Percentiles rank a stretch among this genome's conserved stretches.
Conservation (phyloP, 1,284 basidiomycete genomes). For the Paramarasmius palmivorus region DNA sequence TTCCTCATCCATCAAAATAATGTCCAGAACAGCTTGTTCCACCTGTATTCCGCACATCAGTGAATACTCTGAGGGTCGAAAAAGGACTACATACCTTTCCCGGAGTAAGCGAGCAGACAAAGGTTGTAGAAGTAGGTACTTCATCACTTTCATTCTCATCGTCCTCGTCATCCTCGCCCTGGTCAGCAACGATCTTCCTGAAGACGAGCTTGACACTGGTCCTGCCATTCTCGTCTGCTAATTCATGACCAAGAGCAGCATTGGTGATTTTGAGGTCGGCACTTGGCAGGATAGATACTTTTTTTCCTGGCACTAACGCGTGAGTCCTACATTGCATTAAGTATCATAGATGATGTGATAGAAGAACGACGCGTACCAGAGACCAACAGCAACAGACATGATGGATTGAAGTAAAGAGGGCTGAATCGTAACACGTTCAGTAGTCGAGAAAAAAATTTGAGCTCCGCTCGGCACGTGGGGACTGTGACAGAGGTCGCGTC, state of each 20-base stretch:
- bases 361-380: constrained; percentile 50
- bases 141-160: constrained; percentile 46
- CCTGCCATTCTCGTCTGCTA: constrained; percentile 65
- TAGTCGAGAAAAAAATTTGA: constrained; percentile 21
- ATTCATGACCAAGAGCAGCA: constrained; percentile 76
- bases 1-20: constrained; percentile 76
- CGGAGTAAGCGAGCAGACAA: constrained; percentile 71
- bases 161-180: constrained; percentile 51
- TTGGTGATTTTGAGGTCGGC: constrained; percentile 84
- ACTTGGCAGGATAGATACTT: constrained; percentile 61
- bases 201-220: constrained; percentile 81
- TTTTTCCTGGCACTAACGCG: constrained; percentile 61
- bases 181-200: constrained; percentile 30
- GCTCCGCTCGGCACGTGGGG: constrained; percentile 3
- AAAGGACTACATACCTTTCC: constrained; percentile 56
- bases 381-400: constrained; percentile 61
- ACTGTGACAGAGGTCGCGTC: not conserved
- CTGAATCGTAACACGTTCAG: constrained; percentile 1
- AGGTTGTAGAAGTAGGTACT: constrained; percentile 37
- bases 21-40: constrained; percentile 78
- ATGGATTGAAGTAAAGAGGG: constrained; percentile 18
- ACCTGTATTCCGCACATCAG: constrained; percentile 45
- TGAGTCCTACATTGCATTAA: constrained; percentile 50
- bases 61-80: not conserved
- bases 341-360: constrained; percentile 1